Evolutionary conservation across 192 early-diverging fungal genomes (phyloP), one percentile per base, ranked within the genome.

Genomic region (Entophlyctis helioformis): DNA sequence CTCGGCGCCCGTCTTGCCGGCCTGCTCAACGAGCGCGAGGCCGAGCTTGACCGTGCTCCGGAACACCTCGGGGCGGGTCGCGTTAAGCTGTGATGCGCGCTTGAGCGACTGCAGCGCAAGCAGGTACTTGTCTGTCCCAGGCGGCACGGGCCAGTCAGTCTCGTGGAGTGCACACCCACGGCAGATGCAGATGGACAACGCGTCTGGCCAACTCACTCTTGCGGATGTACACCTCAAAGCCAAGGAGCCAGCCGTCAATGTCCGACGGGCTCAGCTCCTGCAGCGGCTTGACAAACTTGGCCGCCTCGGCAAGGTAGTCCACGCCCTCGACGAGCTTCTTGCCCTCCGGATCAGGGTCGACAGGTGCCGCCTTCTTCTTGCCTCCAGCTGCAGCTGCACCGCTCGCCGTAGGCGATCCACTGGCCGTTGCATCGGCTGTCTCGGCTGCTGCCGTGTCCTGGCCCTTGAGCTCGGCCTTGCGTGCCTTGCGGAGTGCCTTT

Each of bases 261-360:
- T 54, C 51, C 6, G 64, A 53, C 13, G 75, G 57, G 20, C 71
- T 57, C 48, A 80, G 39, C 25, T 69, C 62, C 41, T 79, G 62
- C 13, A 98, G 66, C 11, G 76, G 76, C 48, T 80, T 69, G 35
- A 91, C 62, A 36, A 91, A 86, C 60, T 81, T 78, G 36, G 81
- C 69, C 3, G 87, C 84, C 22, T 83, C 83, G 1, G 60, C 78
- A 19, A 95, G 60, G 38, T 81, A 80, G 58, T 83, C 76, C 10
- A 56, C 62, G 16, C 74, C 72, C 39, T 80, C 63, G 20, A 77
- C 42, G 50, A 74, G 61, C 54, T 81, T 86, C 36, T 69, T 63
- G 25, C 87, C 87, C 10, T 80, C 70, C 9, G 82, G 80, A 54
- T 88, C 85, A 11, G 71, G 63, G 48, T 91, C 84, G 47, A 45